Percentiles rank a stretch among this genome's conserved stretches.
Evolutionary conservation across 2,329 filamentous ascomycete species (phyloP).

Genomic region (Fusarium hainanense): DNA sequence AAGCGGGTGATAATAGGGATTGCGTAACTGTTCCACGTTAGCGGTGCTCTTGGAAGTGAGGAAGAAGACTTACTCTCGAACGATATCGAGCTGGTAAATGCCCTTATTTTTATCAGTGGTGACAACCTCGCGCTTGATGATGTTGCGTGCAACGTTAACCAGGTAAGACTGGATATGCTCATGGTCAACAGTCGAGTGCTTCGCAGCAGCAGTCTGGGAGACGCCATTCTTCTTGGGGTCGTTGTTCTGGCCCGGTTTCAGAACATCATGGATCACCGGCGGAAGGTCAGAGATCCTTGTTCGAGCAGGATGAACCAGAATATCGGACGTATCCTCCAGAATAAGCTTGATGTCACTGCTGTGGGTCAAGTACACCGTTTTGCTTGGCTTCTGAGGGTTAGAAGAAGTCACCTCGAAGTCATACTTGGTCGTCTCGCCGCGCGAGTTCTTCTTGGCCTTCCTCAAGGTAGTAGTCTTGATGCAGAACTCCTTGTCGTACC

Average conservation of each 20-base stretch:
- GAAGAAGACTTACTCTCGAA: constrained; percentile 15
- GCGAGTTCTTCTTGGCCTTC: constrained; percentile 1
- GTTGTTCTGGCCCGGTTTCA: background rate
- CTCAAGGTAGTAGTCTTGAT: background rate
- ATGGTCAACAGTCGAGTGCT: background rate
- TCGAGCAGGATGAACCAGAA: constrained; percentile 5
- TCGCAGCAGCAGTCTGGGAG: background rate
- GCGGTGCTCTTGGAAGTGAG: background rate
- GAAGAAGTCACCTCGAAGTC: background rate
- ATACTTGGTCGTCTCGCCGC: background rate
- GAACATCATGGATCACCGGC: background rate
- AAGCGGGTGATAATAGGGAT: constrained; percentile 37
- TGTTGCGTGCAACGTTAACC: background rate
- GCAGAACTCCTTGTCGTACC: constrained; percentile 13
- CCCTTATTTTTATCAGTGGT: background rate
- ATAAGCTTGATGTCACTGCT: background rate
- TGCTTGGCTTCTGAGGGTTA: background rate
- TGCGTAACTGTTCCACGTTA: constrained; percentile 4
- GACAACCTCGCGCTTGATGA: constrained; percentile 5
- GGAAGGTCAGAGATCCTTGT: constrained; percentile 1
- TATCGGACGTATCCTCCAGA: background rate
- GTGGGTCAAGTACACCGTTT: background rate
- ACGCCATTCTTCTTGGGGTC: background rate
- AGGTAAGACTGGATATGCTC: background rate
- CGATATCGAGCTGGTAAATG: constrained; percentile 31